Evolutionary conservation across 1,284 basidiomycete species (phyloP).

Genomic region (Boletellus deceptivus): DNA sequence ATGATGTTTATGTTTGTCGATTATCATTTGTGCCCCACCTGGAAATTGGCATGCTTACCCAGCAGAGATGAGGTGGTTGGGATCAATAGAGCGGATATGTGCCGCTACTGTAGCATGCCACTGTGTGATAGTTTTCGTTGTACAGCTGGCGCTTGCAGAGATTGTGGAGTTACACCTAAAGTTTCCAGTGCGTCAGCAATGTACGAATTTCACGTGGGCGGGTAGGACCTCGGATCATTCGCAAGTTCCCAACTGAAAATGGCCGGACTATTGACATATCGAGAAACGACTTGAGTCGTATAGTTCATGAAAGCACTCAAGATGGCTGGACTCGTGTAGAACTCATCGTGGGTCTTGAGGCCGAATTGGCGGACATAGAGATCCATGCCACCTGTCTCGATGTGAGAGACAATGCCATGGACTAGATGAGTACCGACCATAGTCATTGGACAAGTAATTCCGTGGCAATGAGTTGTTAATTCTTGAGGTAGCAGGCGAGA

Average conservation of each 20-base stretch:
- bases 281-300: slow-evolving; percentile 50
- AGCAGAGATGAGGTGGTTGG: slow-evolving; percentile 62
- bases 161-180: slow-evolving; percentile 56
- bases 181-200: slow-evolving; percentile 10
- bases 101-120: slow-evolving; percentile 53
- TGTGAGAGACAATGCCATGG: slow-evolving; percentile 6
- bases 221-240: slow-evolving; percentile 55
- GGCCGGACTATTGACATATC: slow-evolving; percentile 50
- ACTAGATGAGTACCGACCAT: slow-evolving; percentile 39
- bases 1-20: not conserved
- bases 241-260: slow-evolving; percentile 64
- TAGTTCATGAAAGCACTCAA: slow-evolving; percentile 55
- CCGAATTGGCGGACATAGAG: slow-evolving; percentile 56
- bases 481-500: slow-evolving; percentile 27
- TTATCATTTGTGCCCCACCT: not conserved
- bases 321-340: slow-evolving; percentile 52
- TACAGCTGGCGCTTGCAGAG: slow-evolving; percentile 41
- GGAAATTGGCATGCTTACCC: slow-evolving; percentile 41
- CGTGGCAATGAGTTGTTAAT: slow-evolving; percentile 46
- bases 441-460: slow-evolving; percentile 59
- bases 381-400: slow-evolving; percentile 57
- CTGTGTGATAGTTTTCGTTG: slow-evolving; percentile 48
- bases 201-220: not conserved
- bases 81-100: slow-evolving; percentile 49
- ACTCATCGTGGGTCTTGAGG: slow-evolving; percentile 50